phyloP scores from a whole-genome alignment of 1,284 basidiomycete genomes.

The Ceratobasidium sp. region DNA sequence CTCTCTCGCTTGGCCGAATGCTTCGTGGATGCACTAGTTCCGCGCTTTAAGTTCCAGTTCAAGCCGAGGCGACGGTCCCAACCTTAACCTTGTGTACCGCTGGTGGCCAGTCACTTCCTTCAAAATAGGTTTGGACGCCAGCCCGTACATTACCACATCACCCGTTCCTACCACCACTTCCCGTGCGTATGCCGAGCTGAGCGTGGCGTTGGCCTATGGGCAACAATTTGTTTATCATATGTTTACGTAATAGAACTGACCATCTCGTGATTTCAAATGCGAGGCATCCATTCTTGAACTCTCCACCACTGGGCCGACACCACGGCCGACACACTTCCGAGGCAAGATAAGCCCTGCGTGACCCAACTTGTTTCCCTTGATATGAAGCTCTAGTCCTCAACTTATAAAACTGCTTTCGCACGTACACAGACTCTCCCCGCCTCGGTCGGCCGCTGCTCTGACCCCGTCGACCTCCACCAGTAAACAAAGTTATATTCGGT shows the following conservation, averaged over 20 bases:
- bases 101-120: no score
- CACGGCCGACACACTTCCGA: no score
- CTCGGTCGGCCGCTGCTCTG: background rate
- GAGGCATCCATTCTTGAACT: background rate
- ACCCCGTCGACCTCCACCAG: background rate
- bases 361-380: background rate
- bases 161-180: no score
- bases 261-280: background rate
- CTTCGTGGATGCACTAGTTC: background rate
- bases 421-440: background rate
- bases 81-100: no score
- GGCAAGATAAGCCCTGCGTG: background rate
- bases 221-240: background rate
- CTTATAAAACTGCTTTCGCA: background rate
- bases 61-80: no score
- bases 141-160: no score
- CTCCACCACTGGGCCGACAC: background rate
- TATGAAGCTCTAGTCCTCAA: conserved; percentile 1
- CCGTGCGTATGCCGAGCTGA: no score
- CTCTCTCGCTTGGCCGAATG: background rate
- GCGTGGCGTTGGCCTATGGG: no score
- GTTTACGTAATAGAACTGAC: background rate
- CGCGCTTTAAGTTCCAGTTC: no score
- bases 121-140: no score
- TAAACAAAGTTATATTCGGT: background rate